Percentiles rank a stretch among this genome's conserved stretches.
Conservation (phyloP, 345 rosid species). For the Erucastrum elatum region DNA sequence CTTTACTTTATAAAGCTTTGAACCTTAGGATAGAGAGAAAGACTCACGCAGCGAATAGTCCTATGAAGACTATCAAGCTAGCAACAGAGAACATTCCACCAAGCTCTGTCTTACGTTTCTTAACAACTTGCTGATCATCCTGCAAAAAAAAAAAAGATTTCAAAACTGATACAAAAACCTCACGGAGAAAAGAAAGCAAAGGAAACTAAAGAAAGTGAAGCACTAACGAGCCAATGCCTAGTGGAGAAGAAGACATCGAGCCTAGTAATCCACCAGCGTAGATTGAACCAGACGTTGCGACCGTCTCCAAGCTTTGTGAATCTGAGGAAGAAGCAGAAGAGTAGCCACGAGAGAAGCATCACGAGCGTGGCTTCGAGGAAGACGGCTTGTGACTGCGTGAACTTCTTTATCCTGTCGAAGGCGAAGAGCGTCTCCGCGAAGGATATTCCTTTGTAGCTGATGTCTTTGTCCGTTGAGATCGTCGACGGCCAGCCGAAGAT, state of each 20-base stretch:
- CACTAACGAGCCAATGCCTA: conserved; percentile 89
- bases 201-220: neutral
- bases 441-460: conserved; percentile 45
- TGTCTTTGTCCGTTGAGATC: conserved; percentile 52
- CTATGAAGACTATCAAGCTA: conserved; percentile 89
- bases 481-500: conserved; percentile 45
- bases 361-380: conserved; percentile 86
- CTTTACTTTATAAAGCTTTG: neutral
- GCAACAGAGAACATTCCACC: conserved; percentile 95
- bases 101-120: conserved; percentile 88
- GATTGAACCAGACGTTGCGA: conserved; percentile 59
- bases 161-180: neutral
- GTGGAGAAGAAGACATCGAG: conserved; percentile 88
- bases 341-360: conserved; percentile 71
- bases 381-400: conserved; percentile 88
- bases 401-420: conserved; percentile 71
- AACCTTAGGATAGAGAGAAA: neutral
- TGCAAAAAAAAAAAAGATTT: conserved; percentile 24
- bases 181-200: neutral
- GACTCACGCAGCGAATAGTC: conserved; percentile 94
- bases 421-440: conserved; percentile 67
- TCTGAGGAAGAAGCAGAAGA: conserved; percentile 70
- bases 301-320: conserved; percentile 79
- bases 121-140: conserved; percentile 83
- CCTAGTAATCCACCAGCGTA: conserved; percentile 95